Base-by-base conservation (phyloP, 2,329 filamentous ascomycete genomes). In the Xylariaceae sp. region DNA sequence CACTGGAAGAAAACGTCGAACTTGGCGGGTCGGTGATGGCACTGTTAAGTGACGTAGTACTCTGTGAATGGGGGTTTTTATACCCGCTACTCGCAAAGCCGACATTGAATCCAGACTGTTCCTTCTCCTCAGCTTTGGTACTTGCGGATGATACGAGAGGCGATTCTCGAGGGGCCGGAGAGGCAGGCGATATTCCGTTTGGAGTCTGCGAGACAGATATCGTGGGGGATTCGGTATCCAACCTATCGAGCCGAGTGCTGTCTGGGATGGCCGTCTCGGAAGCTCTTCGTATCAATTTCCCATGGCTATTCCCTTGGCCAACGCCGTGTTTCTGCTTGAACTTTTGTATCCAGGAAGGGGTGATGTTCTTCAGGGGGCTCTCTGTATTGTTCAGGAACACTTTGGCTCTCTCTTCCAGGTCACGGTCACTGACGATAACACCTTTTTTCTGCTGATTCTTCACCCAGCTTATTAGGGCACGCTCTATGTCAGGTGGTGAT, bases 241-340 rank as follows among this genome's bases (percentile, higher is more conserved):
- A 73, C 50, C 58, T 75, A 55, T 78, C 81, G 57, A 81, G 73
- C 48, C 81, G 79, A 19, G 80, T 80, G 53, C 79, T 82, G 62
- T 89, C 87, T 0, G 84, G 81, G 48, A 92, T 88, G 66, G 89
- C 91, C 36, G 84, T 80, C 66, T 86, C 83, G 3, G 82, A 86
- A 6, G 82, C 82, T 49, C 83, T 73, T 42, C 83, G 74, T 56
- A 76, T 74, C 36, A 83, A 64, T 54, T 74, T 78, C 14, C 72
- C 75, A 14, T 72, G 73, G 13, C 63, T 74, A 50, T 83, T 73
- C 31, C 73, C 84, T 67, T 96, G 73, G 14, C 63, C 74, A 50
- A 83, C 73, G 31, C 73, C 84, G 68, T 96, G 87, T 73, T 93
- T 96, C 67, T 90, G 84, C 75, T 97, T 96, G 77, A 97, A 97